Percentiles rank a stretch among this genome's conserved stretches.
These are phyloP conservation scores for Pichia sp. DNA, from an alignment of 1,139 yeast genomes.

Conservation along the genomic window DNA sequence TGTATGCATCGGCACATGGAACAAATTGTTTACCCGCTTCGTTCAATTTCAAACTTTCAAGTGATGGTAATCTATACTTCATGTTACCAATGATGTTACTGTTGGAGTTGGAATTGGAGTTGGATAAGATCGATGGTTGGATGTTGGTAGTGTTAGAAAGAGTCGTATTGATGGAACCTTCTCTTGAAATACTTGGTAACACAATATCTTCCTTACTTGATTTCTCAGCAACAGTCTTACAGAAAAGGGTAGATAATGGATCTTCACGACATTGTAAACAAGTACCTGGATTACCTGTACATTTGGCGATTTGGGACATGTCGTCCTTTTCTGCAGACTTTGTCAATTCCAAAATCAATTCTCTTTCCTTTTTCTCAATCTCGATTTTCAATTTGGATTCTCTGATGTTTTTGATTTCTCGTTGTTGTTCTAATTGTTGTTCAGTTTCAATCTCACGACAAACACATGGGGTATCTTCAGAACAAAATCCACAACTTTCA, in stretches of 20 bases:
- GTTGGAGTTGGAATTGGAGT: background rate
- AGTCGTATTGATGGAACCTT: background rate
- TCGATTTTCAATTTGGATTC: constrained; percentile 6
- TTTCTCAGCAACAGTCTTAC: constrained; percentile 68
- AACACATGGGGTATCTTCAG: constrained; percentile 89
- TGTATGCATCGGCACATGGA: constrained; percentile 88
- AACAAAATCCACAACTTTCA: constrained; percentile 90
- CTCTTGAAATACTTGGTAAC: constrained; percentile 21
- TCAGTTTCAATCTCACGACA: constrained; percentile 76
- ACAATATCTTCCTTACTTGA: constrained; percentile 9
- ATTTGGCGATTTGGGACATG: constrained; percentile 40
- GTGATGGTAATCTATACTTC: constrained; percentile 22
- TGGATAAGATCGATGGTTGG: constrained; percentile 7
- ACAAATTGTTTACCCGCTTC: constrained; percentile 45
- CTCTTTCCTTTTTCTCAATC: constrained; percentile 28
- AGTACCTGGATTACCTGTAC: constrained; percentile 88
- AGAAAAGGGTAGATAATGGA: constrained; percentile 86
- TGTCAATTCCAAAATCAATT: constrained; percentile 23
- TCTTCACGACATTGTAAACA: constrained; percentile 82
- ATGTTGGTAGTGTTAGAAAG: constrained; percentile 10
- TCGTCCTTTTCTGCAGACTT: constrained; percentile 15
- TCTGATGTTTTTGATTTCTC: background rate
- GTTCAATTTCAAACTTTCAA: constrained; percentile 27
- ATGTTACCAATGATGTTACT: background rate
- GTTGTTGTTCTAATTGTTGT: constrained; percentile 13